Evolutionary conservation across 176 grass and related monocot species (phyloP).

Genomic region (Zoysia pacifica): DNA sequence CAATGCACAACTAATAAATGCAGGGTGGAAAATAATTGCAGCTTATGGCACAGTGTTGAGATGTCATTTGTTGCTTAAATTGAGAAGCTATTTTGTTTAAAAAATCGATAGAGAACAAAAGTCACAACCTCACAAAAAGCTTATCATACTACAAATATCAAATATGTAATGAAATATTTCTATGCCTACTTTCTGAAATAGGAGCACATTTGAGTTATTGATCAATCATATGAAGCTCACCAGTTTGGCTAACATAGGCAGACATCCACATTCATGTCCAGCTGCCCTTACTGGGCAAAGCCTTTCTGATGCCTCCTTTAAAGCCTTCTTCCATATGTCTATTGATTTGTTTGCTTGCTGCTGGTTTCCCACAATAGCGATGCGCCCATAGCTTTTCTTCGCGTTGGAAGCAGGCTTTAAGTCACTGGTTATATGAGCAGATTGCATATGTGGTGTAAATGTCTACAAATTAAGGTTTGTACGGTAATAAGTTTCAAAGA

Average conservation of each 20-base stretch:
- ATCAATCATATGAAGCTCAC: slow-evolving; percentile 50
- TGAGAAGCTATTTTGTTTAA: neutral
- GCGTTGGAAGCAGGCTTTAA: slow-evolving; percentile 41
- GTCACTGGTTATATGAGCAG: slow-evolving; percentile 46
- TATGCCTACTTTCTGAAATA: slow-evolving; percentile 29
- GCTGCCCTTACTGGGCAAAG: slow-evolving; percentile 79
- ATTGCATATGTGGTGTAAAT: slow-evolving; percentile 93
- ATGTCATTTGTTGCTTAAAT: slow-evolving; percentile 12
- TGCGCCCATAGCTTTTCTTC: slow-evolving; percentile 68
- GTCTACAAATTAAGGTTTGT: slow-evolving; percentile 51
- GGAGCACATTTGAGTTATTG: neutral
- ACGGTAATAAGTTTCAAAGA: slow-evolving; percentile 3
- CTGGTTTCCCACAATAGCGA: slow-evolving; percentile 55
- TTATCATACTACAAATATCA: slow-evolving; percentile 1
- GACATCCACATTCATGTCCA: slow-evolving; percentile 93
- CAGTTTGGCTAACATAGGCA: slow-evolving; percentile 73
- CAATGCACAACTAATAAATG: neutral
- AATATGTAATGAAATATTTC: slow-evolving; percentile 10
- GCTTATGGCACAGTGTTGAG: neutral
- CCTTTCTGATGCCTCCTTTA: slow-evolving; percentile 81
- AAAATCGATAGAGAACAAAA: neutral
- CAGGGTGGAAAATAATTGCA: neutral
- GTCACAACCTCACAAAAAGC: neutral
- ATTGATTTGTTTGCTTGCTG: slow-evolving; percentile 71
- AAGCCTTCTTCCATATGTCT: slow-evolving; percentile 95